Percentiles rank a stretch among this genome's conserved stretches.
These are phyloP conservation scores for Phallus indusiatus DNA, from an alignment of 768 basidiomycete species.

Conservation along the genomic window DNA sequence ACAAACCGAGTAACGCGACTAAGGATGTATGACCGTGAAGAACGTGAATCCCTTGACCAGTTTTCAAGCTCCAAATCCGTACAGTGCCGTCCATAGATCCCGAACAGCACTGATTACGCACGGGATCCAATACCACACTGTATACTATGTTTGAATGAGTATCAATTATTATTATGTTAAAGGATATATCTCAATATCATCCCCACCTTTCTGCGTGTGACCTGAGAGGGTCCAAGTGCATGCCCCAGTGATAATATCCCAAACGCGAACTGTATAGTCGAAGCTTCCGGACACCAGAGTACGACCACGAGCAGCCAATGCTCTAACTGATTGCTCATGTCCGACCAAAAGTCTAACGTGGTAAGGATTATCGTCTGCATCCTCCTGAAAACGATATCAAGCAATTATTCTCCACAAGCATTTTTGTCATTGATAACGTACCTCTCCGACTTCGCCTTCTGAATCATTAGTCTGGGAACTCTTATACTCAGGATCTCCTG, in stretches of 20 bases:
- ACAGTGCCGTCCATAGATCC: conserved; percentile 99
- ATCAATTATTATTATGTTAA: neutral
- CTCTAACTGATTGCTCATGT: conserved; percentile 86
- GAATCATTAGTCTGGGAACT: conserved; percentile 52
- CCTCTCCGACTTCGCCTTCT: conserved; percentile 36
- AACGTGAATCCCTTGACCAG: conserved; percentile 69
- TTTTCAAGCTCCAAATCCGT: conserved; percentile 84
- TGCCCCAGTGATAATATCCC: conserved; percentile 81
- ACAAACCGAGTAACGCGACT: conserved; percentile 86
- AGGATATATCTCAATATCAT: neutral
- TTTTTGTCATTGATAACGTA: conserved; percentile 21
- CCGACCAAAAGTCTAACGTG: conserved; percentile 79
- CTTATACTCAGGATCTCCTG: conserved; percentile 65
- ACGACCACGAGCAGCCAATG: conserved; percentile 82
- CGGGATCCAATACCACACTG: conserved; percentile 84
- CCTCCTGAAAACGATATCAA: conserved; percentile 35
- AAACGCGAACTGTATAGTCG: conserved; percentile 89
- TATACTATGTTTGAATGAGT: conserved; percentile 52
- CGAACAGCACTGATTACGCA: conserved; percentile 87
- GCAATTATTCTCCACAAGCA: neutral
- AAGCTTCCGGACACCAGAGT: conserved; percentile 94
- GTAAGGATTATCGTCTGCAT: conserved; percentile 76
- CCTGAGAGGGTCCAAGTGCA: conserved; percentile 77
- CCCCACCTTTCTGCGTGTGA: conserved; percentile 83
- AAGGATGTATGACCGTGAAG: conserved; percentile 90